Percentiles rank a stretch among this genome's conserved stretches.
Conservation (phyloP, 2,329 filamentous ascomycete genomes). For the Metarhizium brunneum region DNA sequence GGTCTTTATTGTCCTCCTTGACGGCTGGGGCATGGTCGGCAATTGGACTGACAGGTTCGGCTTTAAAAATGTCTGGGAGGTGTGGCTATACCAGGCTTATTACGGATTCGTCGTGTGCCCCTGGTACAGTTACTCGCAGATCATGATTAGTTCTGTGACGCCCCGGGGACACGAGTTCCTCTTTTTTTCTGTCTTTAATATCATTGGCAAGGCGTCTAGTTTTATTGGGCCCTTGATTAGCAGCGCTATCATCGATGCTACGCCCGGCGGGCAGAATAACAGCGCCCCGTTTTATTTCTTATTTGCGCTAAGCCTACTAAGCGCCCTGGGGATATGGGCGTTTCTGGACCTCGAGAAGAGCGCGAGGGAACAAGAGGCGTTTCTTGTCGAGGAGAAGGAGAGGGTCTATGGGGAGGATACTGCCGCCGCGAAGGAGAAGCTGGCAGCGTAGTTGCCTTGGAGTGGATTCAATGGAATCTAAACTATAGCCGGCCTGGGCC, state of each 20-base stretch:
- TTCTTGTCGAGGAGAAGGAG: conserved; percentile 31
- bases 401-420: not conserved
- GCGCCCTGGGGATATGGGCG: conserved; percentile 40
- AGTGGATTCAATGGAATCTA: too few species aligned
- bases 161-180: conserved; percentile 60
- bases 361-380: conserved; percentile 46
- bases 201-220: conserved; percentile 58
- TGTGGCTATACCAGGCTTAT: conserved; percentile 40
- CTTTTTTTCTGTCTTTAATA: conserved; percentile 61
- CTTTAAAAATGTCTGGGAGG: conserved; percentile 35
- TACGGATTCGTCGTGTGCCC: conserved; percentile 60
- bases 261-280: conserved; percentile 42
- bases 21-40: conserved; percentile 37
- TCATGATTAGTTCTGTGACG: conserved; percentile 62
- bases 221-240: conserved; percentile 63
- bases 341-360: conserved; percentile 55
- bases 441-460: not conserved
- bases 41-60: conserved; percentile 35
- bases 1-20: conserved; percentile 50
- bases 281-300: conserved; percentile 59
- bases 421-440: not conserved
- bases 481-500: too few species aligned
- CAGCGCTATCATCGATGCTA: conserved; percentile 58
- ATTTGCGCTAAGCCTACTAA: conserved; percentile 47
- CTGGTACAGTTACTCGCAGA: conserved; percentile 63